A percentile compares a stretch with the other conserved stretches of the same genome.
phyloP scores from a whole-genome alignment of 176 grass and related monocot genomes.

The barley (Hordeum vulgare) region DNA sequence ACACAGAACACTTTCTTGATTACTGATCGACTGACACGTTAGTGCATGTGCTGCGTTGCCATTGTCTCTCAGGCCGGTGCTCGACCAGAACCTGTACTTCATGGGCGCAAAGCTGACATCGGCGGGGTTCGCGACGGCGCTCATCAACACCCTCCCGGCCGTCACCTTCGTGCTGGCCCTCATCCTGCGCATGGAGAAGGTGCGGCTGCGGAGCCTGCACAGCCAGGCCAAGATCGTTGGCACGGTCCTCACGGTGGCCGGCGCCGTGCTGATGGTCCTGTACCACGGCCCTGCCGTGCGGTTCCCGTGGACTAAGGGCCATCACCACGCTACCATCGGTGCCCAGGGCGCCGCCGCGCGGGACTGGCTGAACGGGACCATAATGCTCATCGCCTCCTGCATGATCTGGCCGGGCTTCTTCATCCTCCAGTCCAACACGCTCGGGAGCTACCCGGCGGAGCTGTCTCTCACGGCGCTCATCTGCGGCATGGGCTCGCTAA shows the following conservation, averaged over 20 bases:
- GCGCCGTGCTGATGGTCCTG: constrained; percentile 82
- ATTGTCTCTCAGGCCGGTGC: constrained; percentile 49
- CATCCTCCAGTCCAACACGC: constrained; percentile 71
- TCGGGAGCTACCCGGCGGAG: constrained; percentile 65
- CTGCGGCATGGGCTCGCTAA: constrained; percentile 54
- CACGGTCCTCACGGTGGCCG: constrained; percentile 50
- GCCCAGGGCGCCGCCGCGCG: neutral
- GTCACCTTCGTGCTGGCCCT: constrained; percentile 75
- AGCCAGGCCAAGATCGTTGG: constrained; percentile 89
- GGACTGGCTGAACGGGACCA: constrained; percentile 55
- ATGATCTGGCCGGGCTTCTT: constrained; percentile 74
- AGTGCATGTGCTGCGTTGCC: too few species aligned
- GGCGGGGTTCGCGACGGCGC: constrained; percentile 60
- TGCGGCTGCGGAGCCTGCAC: constrained; percentile 52
- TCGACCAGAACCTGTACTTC: constrained; percentile 90
- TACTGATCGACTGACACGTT: neutral
- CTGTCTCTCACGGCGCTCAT: constrained; percentile 69
- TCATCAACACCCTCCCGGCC: constrained; percentile 72
- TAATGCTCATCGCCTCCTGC: constrained; percentile 52
- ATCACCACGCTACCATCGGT: neutral
- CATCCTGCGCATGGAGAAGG: constrained; percentile 63
- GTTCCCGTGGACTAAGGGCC: constrained; percentile 62
- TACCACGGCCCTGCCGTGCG: constrained; percentile 68
- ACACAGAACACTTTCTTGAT: neutral
- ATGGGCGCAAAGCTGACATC: constrained; percentile 59